Conservation (phyloP, 164 flowering plant species). For the Umbellularia californica region DNA sequence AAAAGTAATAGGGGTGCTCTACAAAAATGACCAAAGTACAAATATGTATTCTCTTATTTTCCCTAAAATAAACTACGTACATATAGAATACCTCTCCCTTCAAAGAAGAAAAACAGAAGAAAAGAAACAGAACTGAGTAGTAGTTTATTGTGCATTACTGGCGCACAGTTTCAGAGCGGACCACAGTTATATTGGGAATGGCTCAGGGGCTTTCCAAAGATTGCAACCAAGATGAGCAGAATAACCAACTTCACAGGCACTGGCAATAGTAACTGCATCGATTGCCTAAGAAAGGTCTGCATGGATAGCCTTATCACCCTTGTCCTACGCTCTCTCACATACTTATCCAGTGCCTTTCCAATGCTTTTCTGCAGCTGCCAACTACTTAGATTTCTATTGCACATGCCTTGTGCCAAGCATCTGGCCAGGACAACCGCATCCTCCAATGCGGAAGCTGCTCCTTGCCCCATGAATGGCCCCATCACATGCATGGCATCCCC, state of each 20-base stretch:
- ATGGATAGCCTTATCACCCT: slow-evolving; percentile 23
- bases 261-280: slow-evolving; percentile 6
- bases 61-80: no score
- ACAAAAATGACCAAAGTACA: no score
- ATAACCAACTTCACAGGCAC: slow-evolving; percentile 3
- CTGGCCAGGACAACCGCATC: slow-evolving; percentile 39
- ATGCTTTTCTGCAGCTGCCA: not conserved
- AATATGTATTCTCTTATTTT: no score
- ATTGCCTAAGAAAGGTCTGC: slow-evolving; percentile 20
- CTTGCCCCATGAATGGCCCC: slow-evolving; percentile 41
- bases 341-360: slow-evolving; percentile 24
- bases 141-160: no score
- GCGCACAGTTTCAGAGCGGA: slow-evolving; percentile 11
- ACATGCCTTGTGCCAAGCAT: slow-evolving; percentile 18
- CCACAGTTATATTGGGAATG: slow-evolving; percentile 31
- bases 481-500: slow-evolving; percentile 45
- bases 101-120: no score
- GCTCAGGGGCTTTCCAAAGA: slow-evolving; percentile 11
- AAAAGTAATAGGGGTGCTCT: no score
- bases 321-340: slow-evolving; percentile 23
- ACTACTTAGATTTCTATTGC: not conserved
- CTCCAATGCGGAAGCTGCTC: slow-evolving; percentile 33
- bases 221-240: slow-evolving; percentile 1
- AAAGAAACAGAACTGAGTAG: no score
- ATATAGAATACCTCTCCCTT: no score